These are phyloP conservation scores for Tulasnella sp. DNA, from an alignment of 768 basidiomycete species.

Conservation along the genomic window DNA sequence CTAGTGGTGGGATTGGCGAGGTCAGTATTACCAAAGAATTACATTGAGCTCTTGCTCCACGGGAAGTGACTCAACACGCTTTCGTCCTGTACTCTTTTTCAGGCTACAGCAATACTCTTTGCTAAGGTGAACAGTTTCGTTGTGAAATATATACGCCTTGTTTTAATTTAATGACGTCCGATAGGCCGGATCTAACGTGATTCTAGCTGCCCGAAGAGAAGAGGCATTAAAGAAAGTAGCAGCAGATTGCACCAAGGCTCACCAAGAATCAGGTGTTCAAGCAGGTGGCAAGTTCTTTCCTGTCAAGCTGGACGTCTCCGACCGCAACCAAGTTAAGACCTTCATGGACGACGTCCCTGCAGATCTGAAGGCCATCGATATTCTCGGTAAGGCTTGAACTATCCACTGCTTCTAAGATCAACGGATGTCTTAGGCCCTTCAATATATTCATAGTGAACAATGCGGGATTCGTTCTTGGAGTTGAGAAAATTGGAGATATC, in stretches of 20 bases:
- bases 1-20: conserved; percentile 81
- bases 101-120: conserved; percentile 83
- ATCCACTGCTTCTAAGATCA: background rate
- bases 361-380: conserved; percentile 60
- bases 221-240: conserved; percentile 62
- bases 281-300: conserved; percentile 67
- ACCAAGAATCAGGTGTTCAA: conserved; percentile 55
- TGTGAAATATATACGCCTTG: background rate
- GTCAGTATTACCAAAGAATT: conserved; percentile 32
- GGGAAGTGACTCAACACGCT: background rate
- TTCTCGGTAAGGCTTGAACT: conserved; percentile 47
- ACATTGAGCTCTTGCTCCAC: background rate
- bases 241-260: conserved; percentile 51
- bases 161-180: background rate
- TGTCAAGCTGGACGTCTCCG: conserved; percentile 66
- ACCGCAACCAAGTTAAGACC: conserved; percentile 53
- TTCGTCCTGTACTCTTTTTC: conserved; percentile 1
- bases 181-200: conserved; percentile 76
- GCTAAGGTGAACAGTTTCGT: conserved; percentile 47
- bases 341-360: conserved; percentile 60
- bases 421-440: background rate
- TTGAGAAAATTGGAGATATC: conserved; percentile 76
- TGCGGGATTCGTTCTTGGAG: conserved; percentile 83
- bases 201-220: conserved; percentile 65
- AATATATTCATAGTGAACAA: conserved; percentile 43